Conservation (phyloP, 305 asterid species). For the Solanum hybrid region DNA sequence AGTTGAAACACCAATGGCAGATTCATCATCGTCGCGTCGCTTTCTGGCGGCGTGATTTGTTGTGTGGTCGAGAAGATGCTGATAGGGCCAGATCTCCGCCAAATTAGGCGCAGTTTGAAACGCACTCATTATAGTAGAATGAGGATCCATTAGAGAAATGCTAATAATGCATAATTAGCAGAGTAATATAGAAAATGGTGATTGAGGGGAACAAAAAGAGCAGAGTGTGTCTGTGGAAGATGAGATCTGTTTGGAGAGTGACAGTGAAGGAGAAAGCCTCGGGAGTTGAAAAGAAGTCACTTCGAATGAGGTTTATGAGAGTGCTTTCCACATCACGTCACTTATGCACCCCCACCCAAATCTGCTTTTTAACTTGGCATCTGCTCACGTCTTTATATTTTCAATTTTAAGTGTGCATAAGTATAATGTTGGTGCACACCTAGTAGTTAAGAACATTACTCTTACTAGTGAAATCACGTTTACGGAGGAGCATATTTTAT, state of each 20-base stretch:
- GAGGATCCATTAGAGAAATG: conserved; percentile 39
- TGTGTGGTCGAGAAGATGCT: conserved; percentile 24
- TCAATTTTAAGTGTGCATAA: no score
- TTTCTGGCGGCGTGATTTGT: conserved; percentile 33
- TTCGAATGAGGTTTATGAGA: background rate
- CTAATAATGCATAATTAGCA: background rate
- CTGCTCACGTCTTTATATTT: no score
- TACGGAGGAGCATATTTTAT: background rate
- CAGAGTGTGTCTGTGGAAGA: background rate
- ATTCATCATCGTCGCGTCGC: conserved; percentile 38
- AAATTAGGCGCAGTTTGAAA: conserved; percentile 27
- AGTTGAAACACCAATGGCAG: conserved; percentile 31
- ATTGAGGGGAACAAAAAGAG: background rate
- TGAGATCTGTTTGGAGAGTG: background rate
- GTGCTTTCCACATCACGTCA: background rate
- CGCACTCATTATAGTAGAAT: conserved; percentile 25
- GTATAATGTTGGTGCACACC: background rate
- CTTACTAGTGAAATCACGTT: background rate
- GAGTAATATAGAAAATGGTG: background rate
- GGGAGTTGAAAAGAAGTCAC: conserved; percentile 4
- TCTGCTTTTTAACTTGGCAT: no score
- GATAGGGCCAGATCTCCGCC: conserved; percentile 16
- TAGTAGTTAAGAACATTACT: no score
- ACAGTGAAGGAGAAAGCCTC: background rate
- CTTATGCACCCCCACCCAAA: background rate